Percentiles rank a stretch among this genome's conserved stretches.
phyloP scores from a whole-genome alignment of 495 filamentous ascomycete genomes.

The Hyaloscypha bicolor region DNA sequence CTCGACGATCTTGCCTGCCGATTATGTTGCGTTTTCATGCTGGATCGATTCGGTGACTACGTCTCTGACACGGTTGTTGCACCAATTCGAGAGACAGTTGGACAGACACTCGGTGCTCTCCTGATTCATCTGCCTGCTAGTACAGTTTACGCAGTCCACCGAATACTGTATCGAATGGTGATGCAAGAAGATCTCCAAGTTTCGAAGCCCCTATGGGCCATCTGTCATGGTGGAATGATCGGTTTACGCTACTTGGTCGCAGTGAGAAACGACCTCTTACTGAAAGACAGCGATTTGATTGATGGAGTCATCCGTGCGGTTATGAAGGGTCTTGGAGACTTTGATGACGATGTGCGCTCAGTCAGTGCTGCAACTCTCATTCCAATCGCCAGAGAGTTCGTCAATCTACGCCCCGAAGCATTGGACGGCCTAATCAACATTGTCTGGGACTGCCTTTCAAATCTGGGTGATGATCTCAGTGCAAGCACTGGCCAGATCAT shows the following conservation, averaged over 20 bases:
- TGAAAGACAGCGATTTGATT: constrained; percentile 80
- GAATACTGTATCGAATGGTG: constrained; percentile 80
- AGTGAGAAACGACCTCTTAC: constrained; percentile 86
- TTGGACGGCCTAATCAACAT: constrained; percentile 84
- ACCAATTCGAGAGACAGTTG: constrained; percentile 92
- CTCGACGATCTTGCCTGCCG: constrained; percentile 91
- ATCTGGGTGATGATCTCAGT: constrained; percentile 92
- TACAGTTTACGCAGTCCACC: constrained; percentile 80
- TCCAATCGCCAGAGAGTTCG: constrained; percentile 92
- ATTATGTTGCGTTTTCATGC: constrained; percentile 91
- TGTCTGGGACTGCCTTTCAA: constrained; percentile 96
- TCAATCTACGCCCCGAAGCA: constrained; percentile 74
- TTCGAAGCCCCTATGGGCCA: constrained; percentile 78
- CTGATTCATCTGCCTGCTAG: constrained; percentile 74
- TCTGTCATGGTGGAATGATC: constrained; percentile 98
- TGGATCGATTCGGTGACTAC: constrained; percentile 97
- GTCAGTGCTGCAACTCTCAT: constrained; percentile 96
- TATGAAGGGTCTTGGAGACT: constrained; percentile 90
- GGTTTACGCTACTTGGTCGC: constrained; percentile 93
- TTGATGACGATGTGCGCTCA: constrained; percentile 93
- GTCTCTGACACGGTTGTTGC: constrained; percentile 96
- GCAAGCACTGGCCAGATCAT: constrained; percentile 97
- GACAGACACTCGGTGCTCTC: constrained; percentile 90
- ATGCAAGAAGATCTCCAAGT: constrained; percentile 83
- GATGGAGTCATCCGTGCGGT: constrained; percentile 91